phyloP scores from a whole-genome alignment of 306 rosid genomes.

The Begonia masoniana region DNA sequence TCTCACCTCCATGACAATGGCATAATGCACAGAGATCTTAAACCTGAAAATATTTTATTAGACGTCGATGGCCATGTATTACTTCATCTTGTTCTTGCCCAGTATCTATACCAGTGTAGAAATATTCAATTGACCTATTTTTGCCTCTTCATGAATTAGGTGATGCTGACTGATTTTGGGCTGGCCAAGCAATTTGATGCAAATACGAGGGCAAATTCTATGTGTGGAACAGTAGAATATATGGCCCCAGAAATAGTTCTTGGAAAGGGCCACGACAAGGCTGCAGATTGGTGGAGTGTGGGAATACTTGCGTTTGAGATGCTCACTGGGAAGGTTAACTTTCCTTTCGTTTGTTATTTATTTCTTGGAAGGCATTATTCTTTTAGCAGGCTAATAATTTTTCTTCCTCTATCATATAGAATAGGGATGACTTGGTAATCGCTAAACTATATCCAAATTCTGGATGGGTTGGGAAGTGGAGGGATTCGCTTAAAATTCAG shows the following conservation, averaged over 20 bases:
- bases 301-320: slow-evolving; percentile 84
- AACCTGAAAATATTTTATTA: slow-evolving; percentile 81
- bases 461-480: background rate
- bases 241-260: slow-evolving; percentile 97
- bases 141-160: slow-evolving; percentile 28
- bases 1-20: slow-evolving; percentile 87
- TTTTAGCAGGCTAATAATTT: too few relatives aligned
- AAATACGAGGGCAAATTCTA: slow-evolving; percentile 72
- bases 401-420: background rate
- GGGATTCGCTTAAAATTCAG: background rate
- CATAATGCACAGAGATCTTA: slow-evolving; percentile 94
- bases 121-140: slow-evolving; percentile 5
- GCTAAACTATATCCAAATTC: background rate
- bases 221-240: slow-evolving; percentile 94
- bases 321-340: slow-evolving; percentile 88
- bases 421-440: background rate
- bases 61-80: slow-evolving; percentile 81
- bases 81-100: background rate
- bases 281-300: slow-evolving; percentile 99
- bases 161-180: slow-evolving; percentile 95
- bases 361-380: too few relatives aligned
- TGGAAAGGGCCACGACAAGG: slow-evolving; percentile 94
- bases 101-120: background rate
- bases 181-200: slow-evolving; percentile 80
- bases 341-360: background rate